Evolutionary conservation across 108 stramenopile species (phyloP).

Genomic region (Cyclotella kingstonii): DNA sequence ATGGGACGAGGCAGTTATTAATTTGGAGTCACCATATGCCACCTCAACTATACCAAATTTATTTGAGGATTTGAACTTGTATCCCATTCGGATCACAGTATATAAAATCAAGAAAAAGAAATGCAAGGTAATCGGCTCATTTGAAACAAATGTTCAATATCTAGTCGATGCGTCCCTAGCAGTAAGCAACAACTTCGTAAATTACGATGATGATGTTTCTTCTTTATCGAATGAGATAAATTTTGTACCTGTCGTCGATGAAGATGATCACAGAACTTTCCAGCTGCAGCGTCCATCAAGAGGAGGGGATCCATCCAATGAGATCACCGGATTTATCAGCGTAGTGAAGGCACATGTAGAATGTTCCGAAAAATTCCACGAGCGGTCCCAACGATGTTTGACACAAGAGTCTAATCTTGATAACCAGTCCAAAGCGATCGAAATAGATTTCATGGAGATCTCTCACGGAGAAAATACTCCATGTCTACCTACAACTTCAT

Average conservation of each 20-base stretch:
- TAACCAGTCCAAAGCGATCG: too few species aligned
- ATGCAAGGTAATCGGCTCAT: constrained; percentile 36
- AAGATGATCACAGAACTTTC: constrained; percentile 4
- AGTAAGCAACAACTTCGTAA: neutral
- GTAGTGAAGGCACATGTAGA: constrained; percentile 20
- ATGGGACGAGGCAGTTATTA: constrained; percentile 57
- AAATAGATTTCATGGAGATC: too few species aligned
- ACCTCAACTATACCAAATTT: neutral
- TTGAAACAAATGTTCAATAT: constrained; percentile 20
- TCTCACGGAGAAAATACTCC: too few species aligned
- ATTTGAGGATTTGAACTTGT: constrained; percentile 1
- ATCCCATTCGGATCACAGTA: constrained; percentile 12
- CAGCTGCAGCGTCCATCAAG: neutral
- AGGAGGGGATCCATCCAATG: neutral
- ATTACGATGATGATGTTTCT: neutral
- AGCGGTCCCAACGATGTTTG: constrained; percentile 12
- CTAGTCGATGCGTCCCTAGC: constrained; percentile 11
- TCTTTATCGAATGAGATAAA: neutral
- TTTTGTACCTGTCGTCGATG: neutral
- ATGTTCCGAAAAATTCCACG: neutral
- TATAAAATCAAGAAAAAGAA: constrained; percentile 27
- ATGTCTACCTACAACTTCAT: neutral
- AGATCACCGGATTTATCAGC: constrained; percentile 16
- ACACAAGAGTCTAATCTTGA: neutral
- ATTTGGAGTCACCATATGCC: constrained; percentile 29